Evolutionary conservation across 1,284 basidiomycete species (phyloP).

Genomic region (Grifola frondosa): DNA sequence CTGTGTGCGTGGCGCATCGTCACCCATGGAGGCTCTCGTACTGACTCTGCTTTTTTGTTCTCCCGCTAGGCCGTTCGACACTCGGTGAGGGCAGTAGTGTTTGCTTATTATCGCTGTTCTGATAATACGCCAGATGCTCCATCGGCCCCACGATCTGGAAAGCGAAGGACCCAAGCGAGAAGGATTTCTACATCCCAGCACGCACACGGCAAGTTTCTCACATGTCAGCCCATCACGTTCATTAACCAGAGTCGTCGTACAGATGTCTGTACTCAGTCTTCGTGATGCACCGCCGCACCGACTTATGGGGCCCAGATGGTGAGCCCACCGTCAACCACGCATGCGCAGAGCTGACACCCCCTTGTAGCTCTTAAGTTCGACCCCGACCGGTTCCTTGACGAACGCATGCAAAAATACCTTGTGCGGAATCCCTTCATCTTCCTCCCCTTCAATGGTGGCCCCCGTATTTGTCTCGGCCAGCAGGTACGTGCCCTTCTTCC

Average conservation of each 20-base stretch:
- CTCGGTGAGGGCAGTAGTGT: constrained; percentile 34
- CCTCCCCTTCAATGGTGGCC: constrained; percentile 49
- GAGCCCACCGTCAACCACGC: constrained; percentile 7
- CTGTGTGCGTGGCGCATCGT: constrained; percentile 45
- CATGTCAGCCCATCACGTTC: constrained; percentile 4
- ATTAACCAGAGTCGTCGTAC: constrained; percentile 2
- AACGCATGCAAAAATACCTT: constrained; percentile 35
- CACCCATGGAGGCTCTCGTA: neutral
- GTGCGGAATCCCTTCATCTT: constrained; percentile 47
- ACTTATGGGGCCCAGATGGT: constrained; percentile 70
- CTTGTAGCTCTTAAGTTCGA: constrained; percentile 36
- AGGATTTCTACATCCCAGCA: constrained; percentile 54
- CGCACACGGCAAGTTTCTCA: constrained; percentile 39
- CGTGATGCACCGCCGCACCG: constrained; percentile 59
- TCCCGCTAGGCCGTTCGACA: constrained; percentile 46
- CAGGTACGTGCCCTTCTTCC: constrained; percentile 28
- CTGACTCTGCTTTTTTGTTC: neutral
- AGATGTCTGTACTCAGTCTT: constrained; percentile 54
- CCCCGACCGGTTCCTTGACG: constrained; percentile 45
- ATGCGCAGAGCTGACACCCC: neutral
- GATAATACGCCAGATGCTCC: constrained; percentile 25
- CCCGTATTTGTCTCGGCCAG: constrained; percentile 48
- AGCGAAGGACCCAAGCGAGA: constrained; percentile 40
- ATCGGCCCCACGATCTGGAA: constrained; percentile 46
- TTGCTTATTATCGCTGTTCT: neutral